Evolutionary conservation across 2,329 filamentous ascomycete species (phyloP).

Genomic region (Chaetomiaceae sp.): DNA sequence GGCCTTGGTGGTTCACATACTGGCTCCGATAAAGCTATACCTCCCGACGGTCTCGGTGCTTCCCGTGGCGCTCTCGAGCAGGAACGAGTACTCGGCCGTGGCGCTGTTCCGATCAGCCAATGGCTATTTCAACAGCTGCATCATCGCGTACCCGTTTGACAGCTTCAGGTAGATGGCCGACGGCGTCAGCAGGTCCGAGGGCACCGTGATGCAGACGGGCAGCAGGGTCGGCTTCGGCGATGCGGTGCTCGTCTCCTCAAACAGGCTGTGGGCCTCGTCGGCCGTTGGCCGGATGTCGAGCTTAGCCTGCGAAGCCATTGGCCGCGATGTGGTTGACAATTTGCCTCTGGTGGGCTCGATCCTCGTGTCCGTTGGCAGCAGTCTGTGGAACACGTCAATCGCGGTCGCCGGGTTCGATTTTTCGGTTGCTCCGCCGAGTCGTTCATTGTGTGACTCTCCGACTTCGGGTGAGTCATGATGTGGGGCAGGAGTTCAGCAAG

Average conservation of each 20-base stretch:
- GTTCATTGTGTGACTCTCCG: slow-evolving; percentile 9
- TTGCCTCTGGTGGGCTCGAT: neutral
- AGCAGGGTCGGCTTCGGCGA: slow-evolving; percentile 57
- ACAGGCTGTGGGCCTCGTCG: slow-evolving; percentile 23
- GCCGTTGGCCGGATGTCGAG: slow-evolving; percentile 26
- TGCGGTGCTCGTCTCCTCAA: slow-evolving; percentile 22
- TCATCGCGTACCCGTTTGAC: slow-evolving; percentile 43
- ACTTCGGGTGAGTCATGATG: slow-evolving; percentile 21
- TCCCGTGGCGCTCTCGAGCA: slow-evolving; percentile 89
- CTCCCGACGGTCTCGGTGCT: slow-evolving; percentile 78
- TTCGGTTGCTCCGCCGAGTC: slow-evolving; percentile 7
- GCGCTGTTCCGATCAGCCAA: slow-evolving; percentile 17
- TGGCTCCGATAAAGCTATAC: slow-evolving; percentile 82
- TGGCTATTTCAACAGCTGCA: neutral
- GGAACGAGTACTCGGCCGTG: slow-evolving; percentile 66
- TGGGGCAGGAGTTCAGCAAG: neutral
- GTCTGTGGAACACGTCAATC: neutral
- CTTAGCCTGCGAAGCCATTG: slow-evolving; percentile 20
- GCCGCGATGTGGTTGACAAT: neutral
- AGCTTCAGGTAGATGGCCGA: slow-evolving; percentile 95
- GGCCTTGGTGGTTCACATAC: slow-evolving; percentile 13
- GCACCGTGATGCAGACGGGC: slow-evolving; percentile 73
- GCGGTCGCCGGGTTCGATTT: neutral
- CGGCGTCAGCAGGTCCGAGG: slow-evolving; percentile 89
- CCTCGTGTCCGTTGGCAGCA: neutral